Evolutionary conservation across 2,329 filamentous ascomycete species (phyloP).

Genomic region (Aotearoamyces nothofagi): DNA sequence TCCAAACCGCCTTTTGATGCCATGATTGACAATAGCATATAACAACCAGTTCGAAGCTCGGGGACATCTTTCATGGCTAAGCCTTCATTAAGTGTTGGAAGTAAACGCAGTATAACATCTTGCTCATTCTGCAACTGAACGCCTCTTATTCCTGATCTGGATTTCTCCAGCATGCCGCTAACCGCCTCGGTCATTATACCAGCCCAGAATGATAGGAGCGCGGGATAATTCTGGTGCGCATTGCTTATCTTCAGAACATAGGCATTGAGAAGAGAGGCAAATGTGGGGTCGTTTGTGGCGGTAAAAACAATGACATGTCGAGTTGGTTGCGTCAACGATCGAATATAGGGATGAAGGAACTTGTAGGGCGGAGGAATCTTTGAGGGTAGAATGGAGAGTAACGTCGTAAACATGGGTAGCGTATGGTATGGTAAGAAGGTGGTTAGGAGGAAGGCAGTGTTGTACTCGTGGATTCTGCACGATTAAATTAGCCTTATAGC

Average conservation of each 20-base stretch:
- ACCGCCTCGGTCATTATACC: constrained; percentile 75
- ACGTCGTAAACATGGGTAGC: constrained; percentile 67
- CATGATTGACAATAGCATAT: constrained; percentile 79
- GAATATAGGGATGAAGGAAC: constrained; percentile 77
- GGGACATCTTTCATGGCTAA: constrained; percentile 61
- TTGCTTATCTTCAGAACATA: constrained; percentile 65
- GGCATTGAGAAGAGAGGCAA: constrained; percentile 62
- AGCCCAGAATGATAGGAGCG: constrained; percentile 80
- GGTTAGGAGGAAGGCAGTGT: constrained; percentile 61
- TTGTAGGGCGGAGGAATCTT: constrained; percentile 57
- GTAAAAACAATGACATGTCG: constrained; percentile 73
- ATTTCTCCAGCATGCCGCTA: constrained; percentile 64
- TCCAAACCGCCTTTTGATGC: constrained; percentile 69
- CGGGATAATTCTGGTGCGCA: constrained; percentile 57
- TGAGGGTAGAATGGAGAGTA: constrained; percentile 75
- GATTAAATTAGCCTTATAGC: constrained; percentile 4
- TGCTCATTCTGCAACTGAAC: constrained; percentile 73
- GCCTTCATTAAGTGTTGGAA: constrained; percentile 60
- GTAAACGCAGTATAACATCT: constrained; percentile 52
- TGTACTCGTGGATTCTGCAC: constrained; percentile 75
- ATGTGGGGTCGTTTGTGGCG: constrained; percentile 60
- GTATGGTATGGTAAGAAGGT: constrained; percentile 90
- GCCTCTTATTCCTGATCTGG: constrained; percentile 58
- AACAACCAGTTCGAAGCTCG: constrained; percentile 72
- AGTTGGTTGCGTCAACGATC: constrained; percentile 60